Percentiles rank a stretch among this genome's conserved stretches.
phyloP scores from a whole-genome alignment of 2,329 filamentous ascomycete genomes.

The Talaromyces verruculosus region DNA sequence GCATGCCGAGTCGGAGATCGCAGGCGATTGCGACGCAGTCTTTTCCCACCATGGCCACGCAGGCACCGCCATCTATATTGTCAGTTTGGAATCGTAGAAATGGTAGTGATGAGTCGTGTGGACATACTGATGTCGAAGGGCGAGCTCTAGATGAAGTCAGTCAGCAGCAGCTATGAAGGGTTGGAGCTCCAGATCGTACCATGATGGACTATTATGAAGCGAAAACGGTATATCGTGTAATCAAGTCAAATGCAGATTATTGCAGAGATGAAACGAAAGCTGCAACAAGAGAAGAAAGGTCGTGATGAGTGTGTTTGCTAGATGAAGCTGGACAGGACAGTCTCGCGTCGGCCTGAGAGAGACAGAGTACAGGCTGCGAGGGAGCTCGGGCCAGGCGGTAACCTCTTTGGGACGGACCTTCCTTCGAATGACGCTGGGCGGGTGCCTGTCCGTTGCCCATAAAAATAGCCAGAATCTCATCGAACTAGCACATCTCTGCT shows the following conservation, averaged over 20 bases:
- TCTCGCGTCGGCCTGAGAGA: too few relatives aligned
- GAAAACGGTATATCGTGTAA: neutral
- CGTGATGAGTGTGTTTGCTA: neutral
- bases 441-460: constrained; percentile 33
- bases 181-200: constrained; percentile 29
- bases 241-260: neutral
- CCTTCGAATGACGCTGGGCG: constrained; percentile 34
- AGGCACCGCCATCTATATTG: constrained; percentile 75
- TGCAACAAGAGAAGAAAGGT: constrained; percentile 16
- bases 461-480: constrained; percentile 25
- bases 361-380: constrained; percentile 19
- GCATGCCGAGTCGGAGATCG: constrained; percentile 94
- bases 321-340: constrained; percentile 1
- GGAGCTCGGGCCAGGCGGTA: constrained; percentile 33
- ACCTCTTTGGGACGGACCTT: constrained; percentile 12
- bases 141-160: constrained; percentile 63
- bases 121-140: constrained; percentile 91
- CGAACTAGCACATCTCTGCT: neutral
- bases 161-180: constrained; percentile 29
- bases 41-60: constrained; percentile 98
- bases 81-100: neutral
- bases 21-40: constrained; percentile 99
- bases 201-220: constrained; percentile 27
- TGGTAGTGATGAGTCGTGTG: neutral
- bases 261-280: neutral